Percentiles rank a stretch among this genome's conserved stretches.
phyloP scores from a whole-genome alignment of 83 land plant species.

The Picea abies region DNA sequence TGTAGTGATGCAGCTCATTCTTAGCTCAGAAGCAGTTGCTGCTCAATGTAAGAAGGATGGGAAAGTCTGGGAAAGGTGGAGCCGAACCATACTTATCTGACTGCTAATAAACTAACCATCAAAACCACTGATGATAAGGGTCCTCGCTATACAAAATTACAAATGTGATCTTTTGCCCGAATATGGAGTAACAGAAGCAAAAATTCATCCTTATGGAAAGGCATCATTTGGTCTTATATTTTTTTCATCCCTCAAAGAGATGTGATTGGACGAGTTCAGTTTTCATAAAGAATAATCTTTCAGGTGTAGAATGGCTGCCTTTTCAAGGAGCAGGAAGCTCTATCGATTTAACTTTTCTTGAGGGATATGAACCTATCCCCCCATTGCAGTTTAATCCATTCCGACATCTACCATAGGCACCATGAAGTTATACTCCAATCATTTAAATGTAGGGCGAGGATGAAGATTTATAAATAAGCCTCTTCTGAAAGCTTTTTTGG shows the following conservation, averaged over 20 bases:
- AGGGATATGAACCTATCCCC: conserved; percentile 49
- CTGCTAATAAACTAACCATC: conserved; percentile 16
- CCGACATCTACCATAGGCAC: conserved; percentile 20
- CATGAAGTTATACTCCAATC: conserved; percentile 13
- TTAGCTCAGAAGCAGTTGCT: conserved; percentile 49
- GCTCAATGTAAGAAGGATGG: conserved; percentile 36
- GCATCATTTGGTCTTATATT: conserved; percentile 61
- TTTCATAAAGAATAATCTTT: conserved; percentile 59
- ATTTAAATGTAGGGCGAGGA: conserved; percentile 10
- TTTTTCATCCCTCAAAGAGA: conserved; percentile 53
- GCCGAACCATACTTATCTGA: conserved; percentile 17
- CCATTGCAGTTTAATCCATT: conserved; percentile 40
- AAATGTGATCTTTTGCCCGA: conserved; percentile 47
- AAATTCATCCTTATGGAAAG: conserved; percentile 51
- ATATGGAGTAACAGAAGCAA: conserved; percentile 45
- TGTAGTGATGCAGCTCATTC: conserved; percentile 66
- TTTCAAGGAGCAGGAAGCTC: conserved; percentile 57
- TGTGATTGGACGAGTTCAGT: conserved; percentile 63
- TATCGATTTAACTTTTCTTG: conserved; percentile 34
- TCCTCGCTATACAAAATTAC: background rate
- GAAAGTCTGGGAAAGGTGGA: conserved; percentile 10
- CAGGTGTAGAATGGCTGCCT: conserved; percentile 62
- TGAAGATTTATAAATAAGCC: conserved; percentile 27
- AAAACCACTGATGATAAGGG: conserved; percentile 9
- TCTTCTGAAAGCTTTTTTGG: conserved; percentile 37